Conservation (phyloP, 176 grass and related monocot species). For the Puya raimondii region DNA sequence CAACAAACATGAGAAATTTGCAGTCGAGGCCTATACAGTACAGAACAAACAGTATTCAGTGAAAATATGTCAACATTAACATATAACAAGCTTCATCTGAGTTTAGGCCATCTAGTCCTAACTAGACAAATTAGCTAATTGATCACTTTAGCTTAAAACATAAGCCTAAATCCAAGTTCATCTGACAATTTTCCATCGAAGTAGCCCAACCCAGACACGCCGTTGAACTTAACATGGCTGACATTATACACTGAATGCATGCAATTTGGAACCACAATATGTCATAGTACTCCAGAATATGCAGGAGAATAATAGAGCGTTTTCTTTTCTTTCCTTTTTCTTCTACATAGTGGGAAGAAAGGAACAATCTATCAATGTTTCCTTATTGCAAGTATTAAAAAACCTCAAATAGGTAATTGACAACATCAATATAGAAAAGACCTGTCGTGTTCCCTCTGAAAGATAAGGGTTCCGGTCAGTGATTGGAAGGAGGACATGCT, state of each 20-base stretch:
- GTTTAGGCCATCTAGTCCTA: no score
- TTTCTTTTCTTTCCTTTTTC: neutral
- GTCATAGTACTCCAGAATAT: no score
- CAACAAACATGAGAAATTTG: neutral
- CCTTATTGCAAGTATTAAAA: neutral
- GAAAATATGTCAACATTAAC: neutral
- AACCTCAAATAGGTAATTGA: neutral
- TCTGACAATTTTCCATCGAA: no score
- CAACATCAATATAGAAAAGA: constrained; percentile 12
- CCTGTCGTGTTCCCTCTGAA: constrained; percentile 97
- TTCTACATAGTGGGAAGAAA: neutral
- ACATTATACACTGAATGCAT: no score
- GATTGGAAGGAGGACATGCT: constrained; percentile 88
- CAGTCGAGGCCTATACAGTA: neutral
- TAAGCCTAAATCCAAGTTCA: no score
- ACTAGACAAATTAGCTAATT: no score
- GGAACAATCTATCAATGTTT: neutral
- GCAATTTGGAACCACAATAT: no score
- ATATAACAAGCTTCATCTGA: no score
- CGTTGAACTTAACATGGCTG: no score
- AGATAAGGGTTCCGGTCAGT: constrained; percentile 89
- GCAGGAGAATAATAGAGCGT: no score
- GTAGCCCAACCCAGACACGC: no score
- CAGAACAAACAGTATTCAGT: neutral
- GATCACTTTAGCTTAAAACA: no score